Percentiles rank a stretch among this genome's conserved stretches.
These are phyloP conservation scores for Backusella mclennaniae DNA, from an alignment of 192 early-diverging fungal species.

Conservation along the genomic window DNA sequence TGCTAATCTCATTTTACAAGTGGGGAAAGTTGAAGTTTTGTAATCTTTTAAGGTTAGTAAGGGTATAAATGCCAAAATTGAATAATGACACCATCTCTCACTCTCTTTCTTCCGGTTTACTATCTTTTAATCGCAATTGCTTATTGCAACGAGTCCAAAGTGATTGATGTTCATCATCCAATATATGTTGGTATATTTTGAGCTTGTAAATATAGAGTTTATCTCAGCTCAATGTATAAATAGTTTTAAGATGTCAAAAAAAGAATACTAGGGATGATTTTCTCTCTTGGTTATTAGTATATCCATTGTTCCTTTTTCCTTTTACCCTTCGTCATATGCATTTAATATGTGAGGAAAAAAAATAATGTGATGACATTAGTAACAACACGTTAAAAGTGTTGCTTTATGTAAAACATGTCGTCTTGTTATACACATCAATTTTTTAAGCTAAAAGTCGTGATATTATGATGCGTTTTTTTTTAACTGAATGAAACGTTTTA, in stretches of 20 bases:
- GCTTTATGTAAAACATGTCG: background rate
- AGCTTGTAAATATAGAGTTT: too few relatives aligned
- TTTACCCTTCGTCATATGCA: background rate
- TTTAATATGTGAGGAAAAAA: background rate
- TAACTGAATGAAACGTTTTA: background rate
- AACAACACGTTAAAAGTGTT: background rate
- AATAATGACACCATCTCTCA: background rate
- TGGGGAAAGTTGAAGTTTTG: background rate
- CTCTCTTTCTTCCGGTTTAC: background rate
- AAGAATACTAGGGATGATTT: background rate
- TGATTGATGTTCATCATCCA: background rate
- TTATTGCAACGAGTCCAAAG: background rate
- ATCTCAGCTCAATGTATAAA: background rate
- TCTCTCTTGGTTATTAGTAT: background rate
- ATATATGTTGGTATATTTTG: background rate
- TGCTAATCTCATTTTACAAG: background rate
- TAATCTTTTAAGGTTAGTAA: background rate
- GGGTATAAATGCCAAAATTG: background rate
- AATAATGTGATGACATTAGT: background rate
- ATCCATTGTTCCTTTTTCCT: background rate
- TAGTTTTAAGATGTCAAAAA: background rate
- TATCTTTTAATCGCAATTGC: background rate
- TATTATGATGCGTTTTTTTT: background rate
- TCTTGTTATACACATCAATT: background rate
- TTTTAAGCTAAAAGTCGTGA: background rate